Evolutionary conservation across 1,284 basidiomycete species (phyloP), one percentile per base, ranked within the genome.

Genomic region (Moesziomyces sp.): DNA sequence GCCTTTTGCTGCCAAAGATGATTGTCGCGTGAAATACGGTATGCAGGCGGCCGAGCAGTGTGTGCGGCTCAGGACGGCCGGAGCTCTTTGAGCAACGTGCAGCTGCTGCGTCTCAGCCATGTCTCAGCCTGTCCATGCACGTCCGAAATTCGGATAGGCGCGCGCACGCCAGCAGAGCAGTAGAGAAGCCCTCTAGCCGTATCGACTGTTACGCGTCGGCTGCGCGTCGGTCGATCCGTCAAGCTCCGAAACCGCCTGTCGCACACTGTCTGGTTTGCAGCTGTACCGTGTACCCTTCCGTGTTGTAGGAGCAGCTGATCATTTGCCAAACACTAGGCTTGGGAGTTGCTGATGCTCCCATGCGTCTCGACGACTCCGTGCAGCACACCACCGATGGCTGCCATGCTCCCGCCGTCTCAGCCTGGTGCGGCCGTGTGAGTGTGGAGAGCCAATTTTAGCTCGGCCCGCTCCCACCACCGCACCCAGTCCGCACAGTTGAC

Each of bases 81-180:
- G 47, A 49, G 47, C 54, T 42, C 33, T 57, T 49, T 35, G 46
- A 42, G 46, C 55, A 8, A 35, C 55, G 19, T 57, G 55, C 55
- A 57, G 55, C 55, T 6, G 55, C 40, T 16, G 7, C 45, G 55
- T 57, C 47, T 57, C 55, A 50, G 47, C 55, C 55, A 49, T 57
- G 55, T 57, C 45, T 57, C 55, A 57, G 47, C 46, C 35, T 33
- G 30, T 10, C 30, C 10, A 10, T 10, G 30, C 30, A 33, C 10
- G 30, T 33, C 30, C 30, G 30, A 33, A 33, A 33, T 33, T 13
- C 30, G 9, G 30, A 33, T 33, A 10, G 10, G 30, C 30, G 26
- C 4, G 10, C 30, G 13, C 30, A n/a, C n/a, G 9, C 30, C 10
- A 33, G 30, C 30, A 33, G 30, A 13, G 30, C 30, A 33, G 30